Conservation (phyloP, 116 monocot genomes). For the Phalaenopsis hybrid region DNA sequence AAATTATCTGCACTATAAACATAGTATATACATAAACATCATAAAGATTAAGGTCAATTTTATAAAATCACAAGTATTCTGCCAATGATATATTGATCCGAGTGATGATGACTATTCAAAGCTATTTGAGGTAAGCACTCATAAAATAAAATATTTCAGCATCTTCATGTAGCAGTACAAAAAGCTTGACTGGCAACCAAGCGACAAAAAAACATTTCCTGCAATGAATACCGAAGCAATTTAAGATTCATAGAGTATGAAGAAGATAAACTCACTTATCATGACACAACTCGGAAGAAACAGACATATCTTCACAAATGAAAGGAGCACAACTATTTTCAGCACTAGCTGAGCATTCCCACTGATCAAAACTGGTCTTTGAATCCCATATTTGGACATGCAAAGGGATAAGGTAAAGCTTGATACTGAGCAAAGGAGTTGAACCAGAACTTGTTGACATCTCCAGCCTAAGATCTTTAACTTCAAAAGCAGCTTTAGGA, state of each 20-base stretch:
- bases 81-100: neutral
- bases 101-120: neutral
- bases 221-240: neutral
- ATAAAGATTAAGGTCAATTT: neutral
- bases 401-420: conserved; percentile 69
- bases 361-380: conserved; percentile 34
- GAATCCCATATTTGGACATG: conserved; percentile 55
- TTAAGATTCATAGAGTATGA: neutral
- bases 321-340: conserved; percentile 48
- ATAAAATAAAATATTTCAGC: neutral
- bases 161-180: neutral
- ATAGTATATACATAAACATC: neutral
- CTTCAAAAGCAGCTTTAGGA: conserved; percentile 74
- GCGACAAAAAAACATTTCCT: neutral
- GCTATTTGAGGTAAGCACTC: neutral
- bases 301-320: conserved; percentile 64
- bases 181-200: neutral
- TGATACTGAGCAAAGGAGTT: conserved; percentile 68
- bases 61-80: neutral
- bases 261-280: conserved; percentile 38
- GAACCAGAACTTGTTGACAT: conserved; percentile 70
- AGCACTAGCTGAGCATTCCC: conserved; percentile 24
- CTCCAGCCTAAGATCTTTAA: conserved; percentile 79
- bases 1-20: neutral
- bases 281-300: conserved; percentile 62